phyloP scores from a whole-genome alignment of 495 filamentous ascomycete genomes.

The Lineolata rhizophorae region DNA sequence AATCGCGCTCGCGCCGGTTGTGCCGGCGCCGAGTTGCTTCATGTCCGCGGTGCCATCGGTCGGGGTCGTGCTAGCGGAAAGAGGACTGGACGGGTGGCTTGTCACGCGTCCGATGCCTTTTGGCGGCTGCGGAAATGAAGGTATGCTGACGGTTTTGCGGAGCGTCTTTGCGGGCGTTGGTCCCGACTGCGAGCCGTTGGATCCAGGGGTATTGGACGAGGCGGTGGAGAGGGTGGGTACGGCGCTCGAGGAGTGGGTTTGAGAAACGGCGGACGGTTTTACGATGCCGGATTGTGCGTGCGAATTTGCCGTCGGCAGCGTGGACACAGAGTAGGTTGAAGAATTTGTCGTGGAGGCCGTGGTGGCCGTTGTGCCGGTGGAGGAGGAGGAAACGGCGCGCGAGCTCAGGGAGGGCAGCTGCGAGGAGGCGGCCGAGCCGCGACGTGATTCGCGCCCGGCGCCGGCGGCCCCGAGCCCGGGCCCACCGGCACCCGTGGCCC shows the following conservation, averaged over 20 bases:
- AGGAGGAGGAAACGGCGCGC: no score
- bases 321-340: neutral
- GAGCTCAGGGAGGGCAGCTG: no score
- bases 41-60: conserved; percentile 7
- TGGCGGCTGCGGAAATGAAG: conserved; percentile 79
- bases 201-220: conserved; percentile 14
- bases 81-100: conserved; percentile 36
- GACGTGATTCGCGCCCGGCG: no score
- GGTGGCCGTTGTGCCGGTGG: conserved; percentile 5
- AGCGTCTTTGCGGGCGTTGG: conserved; percentile 39
- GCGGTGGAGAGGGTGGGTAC: conserved; percentile 5
- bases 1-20: neutral
- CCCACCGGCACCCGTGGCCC: no score
- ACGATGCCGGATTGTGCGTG: no score
- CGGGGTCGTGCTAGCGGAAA: conserved; percentile 22
- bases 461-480: no score
- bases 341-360: conserved; percentile 11
- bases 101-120: conserved; percentile 23
- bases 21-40: conserved; percentile 1
- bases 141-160: conserved; percentile 73
- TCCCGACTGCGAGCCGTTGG: no score
- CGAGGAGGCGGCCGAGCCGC: conserved; percentile 8
- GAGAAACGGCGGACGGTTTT: neutral
- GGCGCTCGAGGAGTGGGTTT: conserved; percentile 13
- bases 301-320: no score